A percentile compares a stretch with the other conserved stretches of the same genome.
Conservation (phyloP, 1,284 basidiomycete species). For the Erythrobasidium hasegawianum region DNA sequence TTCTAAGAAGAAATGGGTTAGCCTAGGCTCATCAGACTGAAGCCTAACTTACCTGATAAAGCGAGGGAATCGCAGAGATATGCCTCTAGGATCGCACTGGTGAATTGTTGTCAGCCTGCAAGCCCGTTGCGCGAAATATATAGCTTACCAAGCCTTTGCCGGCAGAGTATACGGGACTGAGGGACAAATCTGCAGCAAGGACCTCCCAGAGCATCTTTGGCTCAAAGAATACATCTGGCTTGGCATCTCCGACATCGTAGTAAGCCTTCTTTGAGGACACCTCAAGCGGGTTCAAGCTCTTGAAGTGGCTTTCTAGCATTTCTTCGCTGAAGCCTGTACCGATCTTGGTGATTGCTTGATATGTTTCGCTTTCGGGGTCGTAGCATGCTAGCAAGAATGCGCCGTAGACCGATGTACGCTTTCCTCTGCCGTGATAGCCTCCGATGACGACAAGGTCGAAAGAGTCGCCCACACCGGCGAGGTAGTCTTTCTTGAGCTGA, state of each 20-base stretch:
- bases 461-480: slow-evolving; percentile 95
- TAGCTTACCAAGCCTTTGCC: slow-evolving; percentile 82
- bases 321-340: slow-evolving; percentile 98
- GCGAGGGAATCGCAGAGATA: slow-evolving; percentile 92
- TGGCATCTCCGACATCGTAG: slow-evolving; percentile 76
- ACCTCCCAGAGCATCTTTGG: slow-evolving; percentile 97
- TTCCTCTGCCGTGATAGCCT: slow-evolving; percentile 94
- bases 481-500: slow-evolving; percentile 94
- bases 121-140: not conserved
- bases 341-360: slow-evolving; percentile 96
- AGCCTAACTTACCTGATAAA: slow-evolving; percentile 61
- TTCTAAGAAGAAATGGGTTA: slow-evolving; percentile 38
- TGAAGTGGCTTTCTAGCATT: slow-evolving; percentile 73
- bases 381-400: slow-evolving; percentile 94
- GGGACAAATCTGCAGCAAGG: slow-evolving; percentile 88
- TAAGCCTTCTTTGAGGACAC: slow-evolving; percentile 58
- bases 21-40: not conserved
- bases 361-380: slow-evolving; percentile 83
- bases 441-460: slow-evolving; percentile 96
- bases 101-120: not conserved
- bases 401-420: slow-evolving; percentile 92
- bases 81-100: slow-evolving; percentile 73
- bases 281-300: slow-evolving; percentile 67
- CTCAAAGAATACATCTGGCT: slow-evolving; percentile 92
- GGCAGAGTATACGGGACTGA: slow-evolving; percentile 95